Percentiles rank a stretch among this genome's conserved stretches.
phyloP scores from a whole-genome alignment of 202 grass and related monocot genomes.

The Panicum virgatum region DNA sequence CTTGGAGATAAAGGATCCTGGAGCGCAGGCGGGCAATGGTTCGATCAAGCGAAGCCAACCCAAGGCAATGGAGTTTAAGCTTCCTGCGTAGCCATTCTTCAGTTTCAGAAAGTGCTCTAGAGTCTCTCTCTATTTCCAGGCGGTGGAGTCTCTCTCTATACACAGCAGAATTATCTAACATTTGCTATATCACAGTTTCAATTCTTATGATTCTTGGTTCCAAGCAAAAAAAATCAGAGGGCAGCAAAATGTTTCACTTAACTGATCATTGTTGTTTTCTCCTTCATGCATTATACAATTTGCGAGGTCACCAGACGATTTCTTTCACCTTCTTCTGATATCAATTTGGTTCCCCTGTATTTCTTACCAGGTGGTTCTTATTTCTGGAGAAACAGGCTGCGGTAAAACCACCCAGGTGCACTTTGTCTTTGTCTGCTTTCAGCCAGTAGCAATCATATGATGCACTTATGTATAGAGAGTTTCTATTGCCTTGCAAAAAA shows the following conservation, averaged over 20 bases:
- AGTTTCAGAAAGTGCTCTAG: too few relatives aligned
- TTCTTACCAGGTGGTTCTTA: constrained; percentile 84
- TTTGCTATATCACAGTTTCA: constrained; percentile 2
- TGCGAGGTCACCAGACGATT: background rate
- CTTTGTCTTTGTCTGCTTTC: constrained; percentile 18
- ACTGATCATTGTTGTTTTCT: constrained; percentile 18
- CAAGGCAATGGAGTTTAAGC: too few relatives aligned
- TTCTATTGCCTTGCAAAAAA: too few relatives aligned
- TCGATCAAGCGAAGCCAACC: too few relatives aligned
- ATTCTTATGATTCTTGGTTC: background rate
- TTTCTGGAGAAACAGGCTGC: constrained; percentile 97
- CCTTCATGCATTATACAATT: constrained; percentile 30
- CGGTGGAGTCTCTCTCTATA: too few relatives aligned
- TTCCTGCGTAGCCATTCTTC: too few relatives aligned
- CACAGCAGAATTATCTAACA: too few relatives aligned
- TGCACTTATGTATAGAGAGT: background rate
- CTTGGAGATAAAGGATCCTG: too few relatives aligned
- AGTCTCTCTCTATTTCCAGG: too few relatives aligned
- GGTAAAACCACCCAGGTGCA: constrained; percentile 99
- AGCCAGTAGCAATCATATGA: constrained; percentile 2
- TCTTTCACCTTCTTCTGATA: constrained; percentile 18
- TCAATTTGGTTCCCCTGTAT: constrained; percentile 39
- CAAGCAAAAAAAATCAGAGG: too few relatives aligned
- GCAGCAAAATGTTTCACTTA: background rate
- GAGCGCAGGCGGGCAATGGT: too few relatives aligned